Evolutionary conservation across 73 alveolate genomes (phyloP).

Genomic region (Paramecium biaurelia): DNA sequence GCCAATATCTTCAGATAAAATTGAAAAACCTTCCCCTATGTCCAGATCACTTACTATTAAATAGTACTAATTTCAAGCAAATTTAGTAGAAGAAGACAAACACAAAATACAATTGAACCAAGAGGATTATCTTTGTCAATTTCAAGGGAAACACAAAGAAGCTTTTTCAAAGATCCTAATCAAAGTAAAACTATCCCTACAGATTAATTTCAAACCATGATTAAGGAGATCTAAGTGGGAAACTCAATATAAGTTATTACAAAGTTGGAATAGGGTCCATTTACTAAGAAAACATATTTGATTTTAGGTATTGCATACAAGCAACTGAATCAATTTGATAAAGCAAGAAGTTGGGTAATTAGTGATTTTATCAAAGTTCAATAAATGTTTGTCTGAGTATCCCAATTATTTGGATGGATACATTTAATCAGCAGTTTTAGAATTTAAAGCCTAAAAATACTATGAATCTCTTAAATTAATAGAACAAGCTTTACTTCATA

Average conservation of each 20-base stretch:
- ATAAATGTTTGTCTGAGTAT: not conserved
- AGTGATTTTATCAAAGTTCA: not conserved
- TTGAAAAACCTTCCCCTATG: not conserved
- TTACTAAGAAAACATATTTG: not conserved
- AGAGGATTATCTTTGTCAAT: slow-evolving; percentile 2
- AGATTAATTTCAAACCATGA: not conserved
- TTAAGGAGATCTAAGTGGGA: not conserved
- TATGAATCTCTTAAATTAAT: not conserved
- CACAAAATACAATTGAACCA: not conserved
- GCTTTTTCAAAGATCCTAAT: not conserved
- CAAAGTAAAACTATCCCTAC: not conserved
- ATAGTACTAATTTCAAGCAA: not conserved
- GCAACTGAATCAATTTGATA: not conserved
- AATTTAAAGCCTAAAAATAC: not conserved
- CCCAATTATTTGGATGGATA: not conserved
- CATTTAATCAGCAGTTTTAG: not conserved
- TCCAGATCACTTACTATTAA: not conserved
- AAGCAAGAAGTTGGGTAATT: slow-evolving; percentile 14
- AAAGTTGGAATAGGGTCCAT: slow-evolving; percentile 29
- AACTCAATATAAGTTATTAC: slow-evolving; percentile 4
- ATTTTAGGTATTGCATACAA: not conserved
- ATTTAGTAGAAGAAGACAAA: not conserved
- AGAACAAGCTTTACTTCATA: not conserved
- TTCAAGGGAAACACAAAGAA: not conserved
- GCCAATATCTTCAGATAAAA: not conserved